Evolutionary conservation across 2,329 filamentous ascomycete genomes (phyloP).

Genomic region (Coniella lustricola): DNA sequence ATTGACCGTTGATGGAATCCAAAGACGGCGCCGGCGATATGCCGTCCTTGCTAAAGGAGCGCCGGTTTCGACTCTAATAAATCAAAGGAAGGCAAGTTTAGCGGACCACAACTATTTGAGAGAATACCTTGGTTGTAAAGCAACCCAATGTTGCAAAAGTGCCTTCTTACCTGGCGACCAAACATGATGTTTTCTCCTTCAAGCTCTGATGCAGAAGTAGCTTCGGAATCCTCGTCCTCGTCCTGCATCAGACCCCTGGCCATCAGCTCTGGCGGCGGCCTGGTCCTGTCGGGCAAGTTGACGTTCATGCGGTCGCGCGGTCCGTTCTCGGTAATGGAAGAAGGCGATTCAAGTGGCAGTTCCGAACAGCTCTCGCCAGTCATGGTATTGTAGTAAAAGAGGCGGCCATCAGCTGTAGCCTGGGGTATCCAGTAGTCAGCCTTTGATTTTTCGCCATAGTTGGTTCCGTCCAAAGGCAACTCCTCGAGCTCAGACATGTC

Average conservation of each 20-base stretch:
- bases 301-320: constrained; percentile 86
- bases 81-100: neutral
- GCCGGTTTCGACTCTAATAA: constrained; percentile 52
- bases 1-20: constrained; percentile 75
- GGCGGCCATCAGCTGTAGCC: constrained; percentile 81
- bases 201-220: constrained; percentile 74
- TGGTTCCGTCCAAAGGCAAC: constrained; percentile 62
- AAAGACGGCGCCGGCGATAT: constrained; percentile 84
- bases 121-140: too few relatives aligned
- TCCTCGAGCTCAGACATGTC: constrained; percentile 36
- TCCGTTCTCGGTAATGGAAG: constrained; percentile 70
- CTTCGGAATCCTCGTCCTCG: constrained; percentile 83
- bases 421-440: constrained; percentile 99
- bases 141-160: too few relatives aligned
- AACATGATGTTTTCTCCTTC: constrained; percentile 71
- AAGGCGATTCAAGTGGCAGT: constrained; percentile 84
- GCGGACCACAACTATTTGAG: constrained; percentile 3
- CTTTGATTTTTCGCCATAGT: constrained; percentile 62
- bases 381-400: constrained; percentile 98
- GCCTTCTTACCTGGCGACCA: constrained; percentile 59
- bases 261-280: constrained; percentile 86
- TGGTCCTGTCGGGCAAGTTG: constrained; percentile 79
- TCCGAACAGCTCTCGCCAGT: constrained; percentile 94
- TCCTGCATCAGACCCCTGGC: constrained; percentile 73
- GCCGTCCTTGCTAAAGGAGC: constrained; percentile 57